Evolutionary conservation across 2,329 filamentous ascomycete species (phyloP).

Genomic region (Onygena corvina): DNA sequence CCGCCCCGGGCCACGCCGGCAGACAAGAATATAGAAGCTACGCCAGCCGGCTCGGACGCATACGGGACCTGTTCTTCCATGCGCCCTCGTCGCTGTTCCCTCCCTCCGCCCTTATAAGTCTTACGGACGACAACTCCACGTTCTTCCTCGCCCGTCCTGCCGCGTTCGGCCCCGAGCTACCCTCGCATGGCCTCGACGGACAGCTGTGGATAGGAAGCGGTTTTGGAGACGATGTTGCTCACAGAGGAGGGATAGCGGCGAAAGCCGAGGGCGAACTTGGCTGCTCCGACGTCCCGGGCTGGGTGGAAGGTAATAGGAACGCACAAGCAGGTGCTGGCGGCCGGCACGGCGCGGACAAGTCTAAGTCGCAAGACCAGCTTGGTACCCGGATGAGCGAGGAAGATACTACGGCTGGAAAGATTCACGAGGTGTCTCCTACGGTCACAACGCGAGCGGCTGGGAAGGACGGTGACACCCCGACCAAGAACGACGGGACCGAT

Average conservation of each 20-base stretch:
- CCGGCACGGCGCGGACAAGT: background rate
- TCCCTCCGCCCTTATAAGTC: conserved; percentile 85
- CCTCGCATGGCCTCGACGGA: conserved; percentile 65
- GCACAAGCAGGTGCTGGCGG: background rate
- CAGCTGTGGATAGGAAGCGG: conserved; percentile 89
- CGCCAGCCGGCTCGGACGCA: conserved; percentile 25
- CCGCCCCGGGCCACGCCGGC: conserved; percentile 28
- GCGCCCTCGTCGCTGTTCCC: conserved; percentile 80
- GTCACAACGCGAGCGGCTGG: background rate
- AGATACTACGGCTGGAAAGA: background rate
- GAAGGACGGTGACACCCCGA: background rate
- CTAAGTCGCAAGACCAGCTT: conserved; percentile 5
- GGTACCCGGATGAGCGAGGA: background rate
- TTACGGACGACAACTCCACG: conserved; percentile 96
- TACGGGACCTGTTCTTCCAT: conserved; percentile 54
- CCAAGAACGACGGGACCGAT: conserved; percentile 58
- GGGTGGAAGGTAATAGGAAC: conserved; percentile 44
- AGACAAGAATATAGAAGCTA: conserved; percentile 26
- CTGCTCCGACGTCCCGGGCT: conserved; percentile 87
- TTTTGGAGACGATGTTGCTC: conserved; percentile 66
- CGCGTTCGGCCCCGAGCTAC: conserved; percentile 75
- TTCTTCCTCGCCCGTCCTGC: conserved; percentile 90
- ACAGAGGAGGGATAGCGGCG: conserved; percentile 42
- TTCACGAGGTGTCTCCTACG: background rate
- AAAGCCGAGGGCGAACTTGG: conserved; percentile 71